These are phyloP conservation scores for Populus nigra DNA, from an alignment of 345 rosid species.

Conservation along the genomic window DNA sequence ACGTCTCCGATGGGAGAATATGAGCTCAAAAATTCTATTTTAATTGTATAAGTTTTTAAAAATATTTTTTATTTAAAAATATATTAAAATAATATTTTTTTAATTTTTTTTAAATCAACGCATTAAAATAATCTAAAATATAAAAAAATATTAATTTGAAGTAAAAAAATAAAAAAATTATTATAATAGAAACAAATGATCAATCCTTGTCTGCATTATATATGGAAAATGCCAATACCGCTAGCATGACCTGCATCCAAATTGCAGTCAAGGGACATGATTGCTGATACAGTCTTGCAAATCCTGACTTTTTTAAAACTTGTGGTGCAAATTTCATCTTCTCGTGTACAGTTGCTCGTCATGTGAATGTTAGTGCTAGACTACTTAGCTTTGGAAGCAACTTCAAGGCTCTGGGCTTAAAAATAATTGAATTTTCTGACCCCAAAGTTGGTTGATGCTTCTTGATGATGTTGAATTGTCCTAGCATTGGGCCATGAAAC, in stretches of 20 bases:
- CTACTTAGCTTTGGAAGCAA: neutral
- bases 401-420: neutral
- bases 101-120: too few species aligned
- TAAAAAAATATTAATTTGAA: too few species aligned
- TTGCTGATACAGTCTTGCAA: neutral
- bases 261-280: neutral
- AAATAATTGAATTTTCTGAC: neutral
- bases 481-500: neutral
- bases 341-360: too few species aligned
- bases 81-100: too few species aligned
- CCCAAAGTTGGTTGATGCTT: neutral
- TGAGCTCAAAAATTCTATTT: too few species aligned
- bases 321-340: neutral
- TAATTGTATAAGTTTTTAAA: too few species aligned
- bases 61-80: too few species aligned
- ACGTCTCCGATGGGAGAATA: neutral
- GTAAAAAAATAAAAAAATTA: too few species aligned
- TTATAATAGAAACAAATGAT: neutral
- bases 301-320: neutral
- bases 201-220: constrained; percentile 16
- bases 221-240: neutral
- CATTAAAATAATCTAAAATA: too few species aligned
- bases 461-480: neutral
- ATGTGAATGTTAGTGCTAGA: too few species aligned
- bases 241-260: neutral